Evolutionary conservation across 257 asterid species (phyloP), one percentile per base, ranked within the genome.

Genomic region (Nicotiana attenuata): DNA sequence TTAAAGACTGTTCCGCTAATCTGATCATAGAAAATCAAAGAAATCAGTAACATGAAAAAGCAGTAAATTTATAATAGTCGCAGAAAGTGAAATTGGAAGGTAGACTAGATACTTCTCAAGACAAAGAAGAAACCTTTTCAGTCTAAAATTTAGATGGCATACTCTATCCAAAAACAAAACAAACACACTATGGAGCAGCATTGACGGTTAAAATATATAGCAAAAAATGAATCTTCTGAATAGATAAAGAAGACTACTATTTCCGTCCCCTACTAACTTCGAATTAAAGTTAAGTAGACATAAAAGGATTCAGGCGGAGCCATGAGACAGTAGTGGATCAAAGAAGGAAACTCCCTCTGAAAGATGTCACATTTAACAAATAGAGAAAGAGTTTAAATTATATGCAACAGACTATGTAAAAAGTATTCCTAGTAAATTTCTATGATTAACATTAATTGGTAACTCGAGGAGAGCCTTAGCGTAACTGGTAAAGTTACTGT

Each of bases 1-100:
- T 85, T 94, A 68, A 92, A 90, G 33, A 91, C 96, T 90, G 94
- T 86, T 84, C 89, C 89, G 85, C 97, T 91, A 78, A 92, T 90
- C 97, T 92, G 91, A 80, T 60, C 22, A 41, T 60, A 80, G 3
- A 33, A 69, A 56, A 22, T 19, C 64, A 19, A 7, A 52, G 5
- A 4, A 15, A 28, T 66, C 19, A 75, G 52, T 41, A 28, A 80
- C 35, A 68, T 20, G 61, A 84, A 78, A 65, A 67, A 7, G 69
- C 45, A 57, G 56, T 47, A 79, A n/a, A 56, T 57, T 22, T 29
- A 57, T 7, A 38, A 11, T 19, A 29, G 31, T 45, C 45, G 2
- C 1, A 38, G 45, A 38, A 38, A 7, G 47, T 28, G 16, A 3
- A 22, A 63, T 45, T 6, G 17, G 16, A 41, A 53, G 33, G 28